These are phyloP conservation scores for Trametopsis cervina DNA, from an alignment of 768 basidiomycete genomes.

Conservation along the genomic window DNA sequence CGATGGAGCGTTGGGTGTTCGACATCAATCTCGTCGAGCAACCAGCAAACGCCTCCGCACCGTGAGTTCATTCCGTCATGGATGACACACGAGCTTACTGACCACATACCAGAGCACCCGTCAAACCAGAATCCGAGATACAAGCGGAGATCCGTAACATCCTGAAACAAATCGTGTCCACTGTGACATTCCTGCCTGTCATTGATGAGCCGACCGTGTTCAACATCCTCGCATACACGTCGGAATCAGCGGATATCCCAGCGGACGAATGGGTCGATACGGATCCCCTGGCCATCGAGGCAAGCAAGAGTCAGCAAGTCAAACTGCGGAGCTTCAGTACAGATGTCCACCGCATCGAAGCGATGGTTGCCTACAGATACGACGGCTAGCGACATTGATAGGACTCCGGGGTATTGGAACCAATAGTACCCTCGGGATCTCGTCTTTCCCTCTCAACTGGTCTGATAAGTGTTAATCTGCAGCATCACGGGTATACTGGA, in stretches of 20 bases:
- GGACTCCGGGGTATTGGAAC: not conserved
- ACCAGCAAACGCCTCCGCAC: conserved; percentile 35
- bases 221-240: conserved; percentile 95
- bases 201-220: conserved; percentile 94
- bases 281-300: conserved; percentile 86
- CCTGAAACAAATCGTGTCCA: conserved; percentile 96
- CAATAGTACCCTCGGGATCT: not conserved
- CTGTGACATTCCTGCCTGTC: conserved; percentile 93
- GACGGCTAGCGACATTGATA: conserved; percentile 46
- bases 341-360: conserved; percentile 95
- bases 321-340: conserved; percentile 96
- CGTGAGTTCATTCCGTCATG: conserved; percentile 32
- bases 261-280: conserved; percentile 95
- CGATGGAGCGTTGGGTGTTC: conserved; percentile 97
- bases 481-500: too few relatives aligned
- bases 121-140: conserved; percentile 82
- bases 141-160: conserved; percentile 97
- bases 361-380: conserved; percentile 96
- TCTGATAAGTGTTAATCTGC: not conserved
- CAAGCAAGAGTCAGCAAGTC: conserved; percentile 88
- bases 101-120: conserved; percentile 38
- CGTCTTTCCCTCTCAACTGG: not conserved
- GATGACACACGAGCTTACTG: not conserved
- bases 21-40: conserved; percentile 83
- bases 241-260: conserved; percentile 86